These are phyloP conservation scores for Saccharomyces pastorianus DNA, from an alignment of 1,139 yeast genomes.

Conservation along the genomic window DNA sequence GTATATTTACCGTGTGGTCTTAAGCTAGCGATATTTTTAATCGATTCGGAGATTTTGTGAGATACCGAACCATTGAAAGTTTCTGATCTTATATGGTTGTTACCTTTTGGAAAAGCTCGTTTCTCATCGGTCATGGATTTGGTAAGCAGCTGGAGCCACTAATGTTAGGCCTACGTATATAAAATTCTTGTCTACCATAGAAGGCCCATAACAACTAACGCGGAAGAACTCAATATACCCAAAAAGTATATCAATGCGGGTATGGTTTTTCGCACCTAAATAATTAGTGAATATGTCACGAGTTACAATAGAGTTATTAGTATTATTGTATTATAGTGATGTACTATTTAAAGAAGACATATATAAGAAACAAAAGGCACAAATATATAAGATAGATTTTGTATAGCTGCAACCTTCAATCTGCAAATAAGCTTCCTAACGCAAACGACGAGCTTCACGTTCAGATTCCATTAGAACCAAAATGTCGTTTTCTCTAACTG, in stretches of 20 bases:
- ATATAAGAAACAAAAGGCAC: not conserved
- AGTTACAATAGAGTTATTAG: not conserved
- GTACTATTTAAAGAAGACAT: not conserved
- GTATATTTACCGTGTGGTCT: not conserved
- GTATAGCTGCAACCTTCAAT: not conserved
- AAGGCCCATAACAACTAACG: not conserved
- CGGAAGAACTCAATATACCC: not conserved
- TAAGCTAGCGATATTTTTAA: not conserved
- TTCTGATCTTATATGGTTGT: not conserved
- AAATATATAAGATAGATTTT: not conserved
- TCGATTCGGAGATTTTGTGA: not conserved
- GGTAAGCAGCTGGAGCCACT: not conserved
- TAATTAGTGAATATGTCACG: not conserved
- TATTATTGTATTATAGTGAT: not conserved
- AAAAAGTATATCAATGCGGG: not conserved
- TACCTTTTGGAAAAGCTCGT: not conserved
- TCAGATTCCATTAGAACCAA: constrained; percentile 99
- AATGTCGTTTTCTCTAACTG: constrained; percentile 98
- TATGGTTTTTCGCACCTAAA: not conserved
- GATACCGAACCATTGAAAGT: not conserved
- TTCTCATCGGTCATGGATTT: not conserved
- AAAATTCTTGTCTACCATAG: not conserved
- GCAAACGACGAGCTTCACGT: constrained; percentile 84
- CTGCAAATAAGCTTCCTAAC: constrained; percentile 32
- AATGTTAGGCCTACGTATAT: not conserved